phyloP scores from a whole-genome alignment of 83 land plant genomes.

The Larix sibirica region DNA sequence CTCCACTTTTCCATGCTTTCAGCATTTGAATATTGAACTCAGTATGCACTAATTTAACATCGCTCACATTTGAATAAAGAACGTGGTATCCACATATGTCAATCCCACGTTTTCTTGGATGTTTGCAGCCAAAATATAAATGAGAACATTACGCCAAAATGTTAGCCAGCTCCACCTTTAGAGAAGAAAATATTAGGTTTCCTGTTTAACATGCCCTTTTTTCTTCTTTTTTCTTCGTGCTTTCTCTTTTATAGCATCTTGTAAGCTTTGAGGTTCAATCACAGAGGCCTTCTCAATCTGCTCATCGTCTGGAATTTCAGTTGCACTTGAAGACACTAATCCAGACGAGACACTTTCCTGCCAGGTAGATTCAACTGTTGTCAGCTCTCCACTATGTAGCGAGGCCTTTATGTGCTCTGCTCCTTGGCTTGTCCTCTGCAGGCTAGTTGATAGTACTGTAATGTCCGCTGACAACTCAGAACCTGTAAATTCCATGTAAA shows the following conservation, averaged over 20 bases:
- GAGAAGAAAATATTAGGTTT: neutral
- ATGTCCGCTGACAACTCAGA: neutral
- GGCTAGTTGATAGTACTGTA: neutral
- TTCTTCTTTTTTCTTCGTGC: conserved; percentile 14
- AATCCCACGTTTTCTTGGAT: neutral
- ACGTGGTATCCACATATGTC: neutral
- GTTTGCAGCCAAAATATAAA: neutral
- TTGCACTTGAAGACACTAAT: neutral
- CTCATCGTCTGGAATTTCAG: neutral
- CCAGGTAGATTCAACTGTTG: neutral
- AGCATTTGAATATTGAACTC: neutral
- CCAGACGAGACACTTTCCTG: neutral
- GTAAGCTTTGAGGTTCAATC: conserved; percentile 4
- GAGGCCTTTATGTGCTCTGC: neutral
- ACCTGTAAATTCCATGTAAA: neutral
- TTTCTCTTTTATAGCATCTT: conserved; percentile 8
- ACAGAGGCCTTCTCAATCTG: neutral
- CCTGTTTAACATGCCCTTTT: neutral
- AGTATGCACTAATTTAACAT: neutral
- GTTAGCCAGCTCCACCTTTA: too few relatives aligned
- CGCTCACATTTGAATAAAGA: neutral
- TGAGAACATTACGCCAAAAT: neutral
- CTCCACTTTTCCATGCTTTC: neutral
- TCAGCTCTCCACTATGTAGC: neutral
- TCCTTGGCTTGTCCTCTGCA: conserved; percentile 6